Evolutionary conservation across 495 filamentous ascomycete species (phyloP), one percentile per base, ranked within the genome.

Genomic region (Xylaria intraflava): DNA sequence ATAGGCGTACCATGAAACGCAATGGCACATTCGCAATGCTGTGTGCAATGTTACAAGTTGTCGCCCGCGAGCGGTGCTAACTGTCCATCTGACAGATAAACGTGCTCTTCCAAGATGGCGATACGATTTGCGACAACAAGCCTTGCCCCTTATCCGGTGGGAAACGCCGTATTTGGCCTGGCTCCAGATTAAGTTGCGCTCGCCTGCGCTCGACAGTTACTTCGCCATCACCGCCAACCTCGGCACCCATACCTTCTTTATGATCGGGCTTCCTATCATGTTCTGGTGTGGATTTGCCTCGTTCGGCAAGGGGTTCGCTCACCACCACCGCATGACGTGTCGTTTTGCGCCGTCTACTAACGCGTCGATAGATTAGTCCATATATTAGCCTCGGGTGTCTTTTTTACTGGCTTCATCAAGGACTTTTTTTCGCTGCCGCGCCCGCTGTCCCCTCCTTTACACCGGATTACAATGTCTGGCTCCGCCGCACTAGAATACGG

Each of bases 181-280:
- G 69, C 68, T 91, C 58, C 93, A 98, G 78, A 79, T 83, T 59
- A 82, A 77, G 64, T 70, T 87, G 57, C 83, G 89, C 61, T 85
- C 87, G 11, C 89, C 89, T 1, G 73, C 85, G 3, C 82, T 96
- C 51, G 93, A 98, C 69, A 87, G 88, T 23, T 98, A 95, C 70
- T 98, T 98, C 65, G 91, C 92, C 12, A 85, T 93, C 57, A 95
- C 92, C 1, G 93, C 93, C 58, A 98, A 96, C 70, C 84, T 97
- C 36, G 93, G 93, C 27, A 98, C 93, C 4, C 93, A 98, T 72
- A 98, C 93, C 1, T 96, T 96, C 75, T 98, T 96, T 74, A 98
- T 96, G 91, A 78, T 94, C 46, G 82, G 87, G 44, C 70, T 98
- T 54, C 93, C 93, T 3, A 86, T 96, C 46, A 77, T 96, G 50